phyloP scores from a whole-genome alignment of 2,329 filamentous ascomycete genomes.

The Aspergillus transmontanensis region DNA sequence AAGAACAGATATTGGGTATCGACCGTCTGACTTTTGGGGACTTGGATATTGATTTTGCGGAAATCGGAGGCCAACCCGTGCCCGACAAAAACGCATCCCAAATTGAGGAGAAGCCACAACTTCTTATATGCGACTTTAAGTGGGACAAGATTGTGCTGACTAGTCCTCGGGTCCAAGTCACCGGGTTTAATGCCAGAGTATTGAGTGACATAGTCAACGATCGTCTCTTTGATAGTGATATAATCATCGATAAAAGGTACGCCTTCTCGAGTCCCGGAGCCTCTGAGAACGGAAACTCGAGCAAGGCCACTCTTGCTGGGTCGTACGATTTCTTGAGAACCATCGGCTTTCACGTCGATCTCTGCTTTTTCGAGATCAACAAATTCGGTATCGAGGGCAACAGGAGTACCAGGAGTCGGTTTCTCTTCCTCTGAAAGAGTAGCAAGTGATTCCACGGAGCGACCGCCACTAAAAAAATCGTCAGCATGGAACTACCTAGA shows the following conservation, averaged over 20 bases:
- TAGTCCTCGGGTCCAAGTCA: constrained; percentile 78
- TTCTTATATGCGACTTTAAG: constrained; percentile 97
- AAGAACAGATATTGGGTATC: constrained; percentile 94
- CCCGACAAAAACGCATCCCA: constrained; percentile 90
- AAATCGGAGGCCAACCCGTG: constrained; percentile 95
- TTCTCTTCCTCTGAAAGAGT: constrained; percentile 58
- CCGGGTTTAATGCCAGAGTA: constrained; percentile 88
- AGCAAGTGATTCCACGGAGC: constrained; percentile 40
- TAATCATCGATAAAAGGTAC: constrained; percentile 96
- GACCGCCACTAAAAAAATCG: constrained; percentile 32
- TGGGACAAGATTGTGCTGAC: constrained; percentile 78
- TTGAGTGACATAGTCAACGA: constrained; percentile 92
- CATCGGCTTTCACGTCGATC: constrained; percentile 94
- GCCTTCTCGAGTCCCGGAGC: constrained; percentile 74
- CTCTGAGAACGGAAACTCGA: constrained; percentile 87
- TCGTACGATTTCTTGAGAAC: constrained; percentile 85
- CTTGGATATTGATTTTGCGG: constrained; percentile 95
- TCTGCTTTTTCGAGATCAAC: constrained; percentile 90
- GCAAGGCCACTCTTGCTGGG: constrained; percentile 89
- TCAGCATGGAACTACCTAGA: constrained; percentile 1
- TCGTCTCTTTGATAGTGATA: constrained; percentile 84
- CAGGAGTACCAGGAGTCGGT: constrained; percentile 71
- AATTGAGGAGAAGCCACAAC: constrained; percentile 91
- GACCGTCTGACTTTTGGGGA: constrained; percentile 85
- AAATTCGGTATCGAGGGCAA: constrained; percentile 95